Conservation (phyloP, 78 protist species). For the Dictyostelium purpureum region DNA sequence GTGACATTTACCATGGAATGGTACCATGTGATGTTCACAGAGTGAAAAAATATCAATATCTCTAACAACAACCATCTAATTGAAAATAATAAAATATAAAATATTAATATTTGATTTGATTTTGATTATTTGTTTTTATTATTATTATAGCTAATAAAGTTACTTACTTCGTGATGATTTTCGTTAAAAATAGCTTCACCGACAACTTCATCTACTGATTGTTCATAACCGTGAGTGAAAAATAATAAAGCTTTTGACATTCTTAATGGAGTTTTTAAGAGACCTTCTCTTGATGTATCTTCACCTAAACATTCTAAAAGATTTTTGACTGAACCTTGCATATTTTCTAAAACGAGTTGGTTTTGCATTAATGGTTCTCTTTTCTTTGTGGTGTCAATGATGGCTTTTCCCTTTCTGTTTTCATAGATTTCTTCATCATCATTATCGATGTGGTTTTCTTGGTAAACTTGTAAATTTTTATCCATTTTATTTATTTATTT, state of each 20-base stretch:
- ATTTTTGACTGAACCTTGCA: slow-evolving; percentile 24
- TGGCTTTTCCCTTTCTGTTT: neutral
- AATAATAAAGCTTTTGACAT: slow-evolving; percentile 90
- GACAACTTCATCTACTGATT: slow-evolving; percentile 82
- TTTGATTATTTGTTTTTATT: too few relatives aligned
- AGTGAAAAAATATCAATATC: slow-evolving; percentile 93
- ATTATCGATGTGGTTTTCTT: slow-evolving; percentile 23
- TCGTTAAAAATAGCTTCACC: slow-evolving; percentile 93
- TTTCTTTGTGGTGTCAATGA: neutral
- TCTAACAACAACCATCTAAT: slow-evolving; percentile 88
- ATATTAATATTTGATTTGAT: too few relatives aligned
- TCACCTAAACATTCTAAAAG: slow-evolving; percentile 60
- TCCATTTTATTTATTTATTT: neutral
- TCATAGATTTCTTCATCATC: slow-evolving; percentile 61
- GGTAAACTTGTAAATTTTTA: neutral
- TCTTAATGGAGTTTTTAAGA: slow-evolving; percentile 90
- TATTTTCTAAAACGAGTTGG: neutral
- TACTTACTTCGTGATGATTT: slow-evolving; percentile 85
- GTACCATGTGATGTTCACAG: slow-evolving; percentile 98
- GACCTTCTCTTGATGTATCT: slow-evolving; percentile 79
- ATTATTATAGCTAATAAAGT: too few relatives aligned
- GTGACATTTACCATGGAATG: slow-evolving; percentile 92
- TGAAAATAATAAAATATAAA: neutral
- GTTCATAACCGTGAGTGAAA: slow-evolving; percentile 93
- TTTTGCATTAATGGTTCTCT: neutral